phyloP scores from a whole-genome alignment of 345 rosid genomes.

The Sonneratia alba region DNA sequence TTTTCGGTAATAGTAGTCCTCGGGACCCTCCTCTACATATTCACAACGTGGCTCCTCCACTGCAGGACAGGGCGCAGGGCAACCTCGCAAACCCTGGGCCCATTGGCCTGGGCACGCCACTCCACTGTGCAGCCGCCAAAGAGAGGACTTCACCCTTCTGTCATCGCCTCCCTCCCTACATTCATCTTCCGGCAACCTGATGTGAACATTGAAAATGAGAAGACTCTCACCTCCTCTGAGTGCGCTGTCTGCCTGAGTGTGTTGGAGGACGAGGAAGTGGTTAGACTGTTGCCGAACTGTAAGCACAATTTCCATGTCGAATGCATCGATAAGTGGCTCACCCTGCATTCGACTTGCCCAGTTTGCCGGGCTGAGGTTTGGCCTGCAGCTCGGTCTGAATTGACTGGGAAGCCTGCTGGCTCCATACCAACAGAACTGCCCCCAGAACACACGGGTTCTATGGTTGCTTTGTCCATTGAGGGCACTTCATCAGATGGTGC shows the following conservation, averaged over 20 bases:
- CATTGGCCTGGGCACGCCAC: not conserved
- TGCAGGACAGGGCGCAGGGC: conserved; percentile 26
- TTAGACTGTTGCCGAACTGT: conserved; percentile 37
- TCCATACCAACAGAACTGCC: conserved; percentile 28
- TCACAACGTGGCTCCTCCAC: conserved; percentile 27
- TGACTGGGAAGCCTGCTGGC: conserved; percentile 21
- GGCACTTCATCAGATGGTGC: conserved; percentile 14
- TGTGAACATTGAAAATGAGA: not conserved
- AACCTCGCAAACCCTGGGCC: conserved; percentile 5
- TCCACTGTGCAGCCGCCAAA: conserved; percentile 20
- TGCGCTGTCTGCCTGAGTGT: conserved; percentile 39
- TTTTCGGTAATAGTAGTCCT: conserved; percentile 28
- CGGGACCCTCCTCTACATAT: conserved; percentile 28
- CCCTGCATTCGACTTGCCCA: conserved; percentile 38
- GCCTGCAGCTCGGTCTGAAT: conserved; percentile 7
- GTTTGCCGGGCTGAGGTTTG: conserved; percentile 31
- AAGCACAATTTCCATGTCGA: conserved; percentile 41
- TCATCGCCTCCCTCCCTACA: conserved; percentile 30
- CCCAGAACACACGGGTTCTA: conserved; percentile 11
- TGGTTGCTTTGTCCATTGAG: conserved; percentile 8
- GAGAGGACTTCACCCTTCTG: conserved; percentile 30
- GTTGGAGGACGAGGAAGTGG: conserved; percentile 23
- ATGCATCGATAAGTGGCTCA: conserved; percentile 41
- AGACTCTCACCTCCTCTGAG: conserved; percentile 6
- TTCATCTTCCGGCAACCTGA: conserved; percentile 12